Evolutionary conservation across 257 asterid species (phyloP).

Genomic region (Primulina eburnea): DNA sequence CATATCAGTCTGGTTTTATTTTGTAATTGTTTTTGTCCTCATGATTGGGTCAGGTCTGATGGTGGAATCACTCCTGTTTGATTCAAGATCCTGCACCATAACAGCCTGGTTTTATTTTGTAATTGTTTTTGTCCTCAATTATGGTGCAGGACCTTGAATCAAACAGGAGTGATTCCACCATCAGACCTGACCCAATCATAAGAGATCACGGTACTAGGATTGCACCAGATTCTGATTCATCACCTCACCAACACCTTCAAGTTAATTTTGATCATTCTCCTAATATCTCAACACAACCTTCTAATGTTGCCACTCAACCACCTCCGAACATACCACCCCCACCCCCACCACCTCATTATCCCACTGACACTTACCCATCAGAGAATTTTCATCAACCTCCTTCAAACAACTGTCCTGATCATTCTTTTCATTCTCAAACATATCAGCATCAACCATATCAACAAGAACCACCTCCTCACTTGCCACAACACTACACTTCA

Average conservation of each 20-base stretch:
- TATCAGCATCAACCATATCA: slow-evolving; percentile 52
- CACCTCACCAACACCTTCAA: slow-evolving; percentile 33
- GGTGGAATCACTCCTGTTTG: too few relatives aligned
- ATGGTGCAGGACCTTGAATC: too few relatives aligned
- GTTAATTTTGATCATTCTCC: slow-evolving; percentile 40
- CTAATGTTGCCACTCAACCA: slow-evolving; percentile 33
- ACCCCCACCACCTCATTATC: slow-evolving; percentile 33
- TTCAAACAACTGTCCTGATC: slow-evolving; percentile 41
- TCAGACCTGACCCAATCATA: too few relatives aligned
- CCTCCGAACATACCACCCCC: slow-evolving; percentile 32
- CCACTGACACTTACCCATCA: slow-evolving; percentile 27
- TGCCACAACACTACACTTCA: slow-evolving; percentile 55
- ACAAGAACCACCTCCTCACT: slow-evolving; percentile 39
- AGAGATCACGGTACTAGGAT: too few relatives aligned
- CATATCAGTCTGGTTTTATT: too few relatives aligned
- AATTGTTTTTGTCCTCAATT: too few relatives aligned
- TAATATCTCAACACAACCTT: slow-evolving; percentile 37
- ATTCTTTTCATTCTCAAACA: slow-evolving; percentile 42
- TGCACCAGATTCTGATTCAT: slow-evolving; percentile 37
- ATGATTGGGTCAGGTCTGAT: too few relatives aligned
- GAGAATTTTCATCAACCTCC: slow-evolving; percentile 44
- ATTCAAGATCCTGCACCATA: too few relatives aligned
- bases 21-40: too few relatives aligned
- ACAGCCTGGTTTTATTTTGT: too few relatives aligned
- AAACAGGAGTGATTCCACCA: too few relatives aligned